phyloP scores from a whole-genome alignment of 1,139 yeast genomes.

The Nadsonia starkeyi-henricii region DNA sequence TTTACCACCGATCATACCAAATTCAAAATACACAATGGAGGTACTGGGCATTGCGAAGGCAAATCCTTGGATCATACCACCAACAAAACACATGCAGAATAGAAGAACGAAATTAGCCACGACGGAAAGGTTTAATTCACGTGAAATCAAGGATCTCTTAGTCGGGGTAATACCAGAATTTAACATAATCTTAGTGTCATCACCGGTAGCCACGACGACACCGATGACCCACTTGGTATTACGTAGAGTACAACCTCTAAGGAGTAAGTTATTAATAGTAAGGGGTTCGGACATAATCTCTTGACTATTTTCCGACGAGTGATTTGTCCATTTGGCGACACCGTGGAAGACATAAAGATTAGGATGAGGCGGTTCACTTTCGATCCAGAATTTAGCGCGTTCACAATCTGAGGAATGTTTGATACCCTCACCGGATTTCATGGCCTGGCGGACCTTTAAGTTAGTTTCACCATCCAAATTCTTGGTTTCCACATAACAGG shows the following conservation, averaged over 20 bases:
- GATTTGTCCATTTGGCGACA: conserved; percentile 46
- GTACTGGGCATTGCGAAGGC: conserved; percentile 37
- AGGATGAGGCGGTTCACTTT: conserved; percentile 82
- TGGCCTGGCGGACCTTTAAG: conserved; percentile 63
- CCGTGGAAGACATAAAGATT: conserved; percentile 80
- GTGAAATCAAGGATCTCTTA: conserved; percentile 67
- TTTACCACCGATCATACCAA: conserved; percentile 45
- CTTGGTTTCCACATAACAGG: conserved; percentile 86
- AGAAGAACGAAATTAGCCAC: conserved; percentile 61
- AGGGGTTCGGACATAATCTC: conserved; percentile 44
- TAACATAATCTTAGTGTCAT: conserved; percentile 82
- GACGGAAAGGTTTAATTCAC: conserved; percentile 73
- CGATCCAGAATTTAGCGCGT: conserved; percentile 66
- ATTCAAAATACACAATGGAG: conserved; percentile 63
- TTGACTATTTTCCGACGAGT: conserved; percentile 10
- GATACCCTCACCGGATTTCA: conserved; percentile 53
- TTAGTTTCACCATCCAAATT: conserved; percentile 96
- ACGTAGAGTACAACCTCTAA: conserved; percentile 78
- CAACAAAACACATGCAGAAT: conserved; percentile 65
- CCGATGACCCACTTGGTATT: conserved; percentile 94
- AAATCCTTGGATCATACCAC: conserved; percentile 74
- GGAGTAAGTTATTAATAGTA: conserved; percentile 60
- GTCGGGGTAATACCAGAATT: conserved; percentile 91
- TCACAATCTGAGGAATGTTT: conserved; percentile 61
- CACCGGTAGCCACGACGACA: conserved; percentile 76